A percentile compares a stretch with the other conserved stretches of the same genome.
These are phyloP conservation scores for Rhododendron mucronatum DNA, from an alignment of 148 eudicot species.

Conservation along the genomic window DNA sequence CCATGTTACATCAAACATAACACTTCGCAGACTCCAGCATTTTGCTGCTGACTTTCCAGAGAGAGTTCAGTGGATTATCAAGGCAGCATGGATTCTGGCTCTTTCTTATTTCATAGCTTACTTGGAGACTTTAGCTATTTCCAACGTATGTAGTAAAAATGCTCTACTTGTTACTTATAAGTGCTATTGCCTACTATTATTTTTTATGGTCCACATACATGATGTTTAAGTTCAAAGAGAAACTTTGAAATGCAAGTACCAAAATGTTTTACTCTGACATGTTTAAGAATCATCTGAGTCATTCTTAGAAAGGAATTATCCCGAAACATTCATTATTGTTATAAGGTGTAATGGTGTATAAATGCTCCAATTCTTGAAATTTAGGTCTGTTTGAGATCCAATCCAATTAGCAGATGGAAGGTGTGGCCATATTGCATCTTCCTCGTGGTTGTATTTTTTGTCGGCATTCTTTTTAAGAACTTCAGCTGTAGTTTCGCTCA, in stretches of 20 bases:
- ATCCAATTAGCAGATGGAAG: background rate
- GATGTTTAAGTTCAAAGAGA: background rate
- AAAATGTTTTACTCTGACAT: background rate
- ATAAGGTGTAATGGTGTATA: background rate
- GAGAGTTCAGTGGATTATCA: constrained; percentile 62
- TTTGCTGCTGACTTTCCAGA: constrained; percentile 62
- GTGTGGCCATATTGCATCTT: background rate
- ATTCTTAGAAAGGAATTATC: background rate
- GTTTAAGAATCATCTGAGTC: background rate
- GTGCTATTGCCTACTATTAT: background rate
- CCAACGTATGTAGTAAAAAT: constrained; percentile 60
- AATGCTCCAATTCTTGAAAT: background rate
- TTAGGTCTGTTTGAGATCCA: background rate
- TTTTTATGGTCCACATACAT: constrained; percentile 6
- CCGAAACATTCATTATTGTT: background rate
- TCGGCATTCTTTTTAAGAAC: background rate
- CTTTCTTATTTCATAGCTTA: constrained; percentile 86
- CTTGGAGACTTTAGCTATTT: constrained; percentile 84
- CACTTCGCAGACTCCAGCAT: constrained; percentile 81
- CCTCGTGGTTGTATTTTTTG: background rate
- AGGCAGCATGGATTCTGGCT: constrained; percentile 86
- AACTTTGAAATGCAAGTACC: background rate
- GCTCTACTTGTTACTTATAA: background rate
- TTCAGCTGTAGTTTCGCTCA: background rate
- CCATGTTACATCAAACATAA: constrained; percentile 85